phyloP scores from a whole-genome alignment of 139 green algal genomes.

The Medakamo hakoo region DNA sequence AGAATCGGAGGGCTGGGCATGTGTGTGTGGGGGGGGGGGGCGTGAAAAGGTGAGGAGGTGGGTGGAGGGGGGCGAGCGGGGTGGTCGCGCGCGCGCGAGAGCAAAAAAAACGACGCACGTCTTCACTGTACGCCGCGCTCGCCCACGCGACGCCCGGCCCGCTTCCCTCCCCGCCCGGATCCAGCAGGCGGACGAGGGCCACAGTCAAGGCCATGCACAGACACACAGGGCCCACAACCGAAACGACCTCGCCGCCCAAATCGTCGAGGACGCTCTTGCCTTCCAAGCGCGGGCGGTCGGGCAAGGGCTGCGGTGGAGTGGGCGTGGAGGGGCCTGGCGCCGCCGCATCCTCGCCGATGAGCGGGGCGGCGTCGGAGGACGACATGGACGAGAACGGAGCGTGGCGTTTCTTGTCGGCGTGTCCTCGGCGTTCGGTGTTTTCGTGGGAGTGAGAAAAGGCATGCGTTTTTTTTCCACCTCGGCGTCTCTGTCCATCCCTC shows the following conservation, averaged over 20 bases:
- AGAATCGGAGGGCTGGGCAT: background rate
- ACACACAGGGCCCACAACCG: slow-evolving; percentile 63
- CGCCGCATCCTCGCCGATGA: background rate
- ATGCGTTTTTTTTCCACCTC: too few relatives aligned
- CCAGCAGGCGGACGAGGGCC: slow-evolving; percentile 61
- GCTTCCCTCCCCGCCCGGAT: slow-evolving; percentile 43
- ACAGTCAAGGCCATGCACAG: slow-evolving; percentile 88
- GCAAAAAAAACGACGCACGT: slow-evolving; percentile 19
- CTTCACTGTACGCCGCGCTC: slow-evolving; percentile 56
- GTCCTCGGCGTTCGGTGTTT: background rate
- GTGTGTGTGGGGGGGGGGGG: background rate
- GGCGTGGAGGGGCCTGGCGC: background rate
- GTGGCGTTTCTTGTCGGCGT: background rate
- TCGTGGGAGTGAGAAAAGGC: too few relatives aligned
- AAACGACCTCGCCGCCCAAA: slow-evolving; percentile 66
- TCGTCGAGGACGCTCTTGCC: slow-evolving; percentile 43
- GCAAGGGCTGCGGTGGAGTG: background rate
- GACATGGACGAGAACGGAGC: background rate
- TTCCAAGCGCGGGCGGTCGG: too few relatives aligned
- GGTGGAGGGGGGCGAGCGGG: too few relatives aligned
- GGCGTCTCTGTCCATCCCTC: too few relatives aligned
- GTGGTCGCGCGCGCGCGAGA: background rate
- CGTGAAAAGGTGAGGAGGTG: background rate
- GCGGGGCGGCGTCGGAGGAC: background rate
- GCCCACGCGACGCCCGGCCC: slow-evolving; percentile 44